Conservation (phyloP, 106 monocot species). For the Allium fistulosum region DNA sequence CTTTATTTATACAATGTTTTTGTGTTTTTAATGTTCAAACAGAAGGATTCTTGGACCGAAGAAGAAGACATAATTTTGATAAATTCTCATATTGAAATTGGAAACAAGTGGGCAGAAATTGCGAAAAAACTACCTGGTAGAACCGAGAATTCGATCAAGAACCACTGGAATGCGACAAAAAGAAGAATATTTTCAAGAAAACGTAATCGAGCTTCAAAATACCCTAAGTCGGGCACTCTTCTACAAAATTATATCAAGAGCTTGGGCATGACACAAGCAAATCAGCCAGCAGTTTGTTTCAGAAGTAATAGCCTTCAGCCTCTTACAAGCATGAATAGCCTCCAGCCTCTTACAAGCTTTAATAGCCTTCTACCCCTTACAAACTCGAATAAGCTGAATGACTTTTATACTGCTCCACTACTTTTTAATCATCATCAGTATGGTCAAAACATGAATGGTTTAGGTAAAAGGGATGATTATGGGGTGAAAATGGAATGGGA, state of each 20-base stretch:
- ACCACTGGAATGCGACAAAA: conserved; percentile 93
- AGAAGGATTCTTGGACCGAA: conserved; percentile 87
- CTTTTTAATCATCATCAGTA: neutral
- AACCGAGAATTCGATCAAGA: conserved; percentile 90
- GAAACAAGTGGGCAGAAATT: conserved; percentile 91
- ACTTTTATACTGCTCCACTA: neutral
- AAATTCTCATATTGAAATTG: conserved; percentile 54
- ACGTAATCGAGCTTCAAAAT: conserved; percentile 8
- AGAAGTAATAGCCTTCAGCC: neutral
- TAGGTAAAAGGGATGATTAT: neutral
- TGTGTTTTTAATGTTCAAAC: conserved; percentile 1
- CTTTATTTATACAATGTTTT: neutral
- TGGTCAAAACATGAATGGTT: neutral
- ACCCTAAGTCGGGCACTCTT: conserved; percentile 33
- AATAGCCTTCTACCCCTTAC: neutral
- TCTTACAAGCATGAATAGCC: neutral
- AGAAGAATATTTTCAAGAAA: conserved; percentile 43
- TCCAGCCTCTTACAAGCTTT: neutral
- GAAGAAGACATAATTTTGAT: conserved; percentile 77
- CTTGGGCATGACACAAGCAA: conserved; percentile 10
- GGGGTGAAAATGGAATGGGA: neutral
- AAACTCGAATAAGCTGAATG: neutral
- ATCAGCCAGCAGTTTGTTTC: neutral
- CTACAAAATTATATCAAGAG: conserved; percentile 68
- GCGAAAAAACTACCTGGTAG: conserved; percentile 70